Evolutionary conservation across 2,329 filamentous ascomycete genomes (phyloP).

Genomic region (Dendryphion nanum): DNA sequence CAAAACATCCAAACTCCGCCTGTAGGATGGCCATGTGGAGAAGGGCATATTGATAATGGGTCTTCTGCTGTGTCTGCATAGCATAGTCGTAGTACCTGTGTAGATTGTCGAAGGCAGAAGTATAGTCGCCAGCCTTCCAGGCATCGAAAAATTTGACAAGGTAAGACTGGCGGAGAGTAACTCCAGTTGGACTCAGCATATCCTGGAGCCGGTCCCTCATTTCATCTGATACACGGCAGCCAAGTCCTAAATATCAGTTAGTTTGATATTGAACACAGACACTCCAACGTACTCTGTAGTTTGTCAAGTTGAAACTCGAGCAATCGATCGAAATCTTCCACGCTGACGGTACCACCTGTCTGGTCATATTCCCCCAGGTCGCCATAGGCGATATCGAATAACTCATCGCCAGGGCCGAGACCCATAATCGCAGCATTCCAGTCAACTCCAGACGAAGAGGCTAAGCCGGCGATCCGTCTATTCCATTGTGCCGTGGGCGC

Average conservation of each 20-base stretch:
- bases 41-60: conserved; percentile 91
- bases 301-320: conserved; percentile 86
- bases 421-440: conserved; percentile 61
- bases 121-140: conserved; percentile 88
- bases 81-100: conserved; percentile 98
- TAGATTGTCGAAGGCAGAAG: conserved; percentile 83
- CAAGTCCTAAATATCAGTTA: conserved; percentile 57
- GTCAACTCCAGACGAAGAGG: conserved; percentile 48
- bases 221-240: conserved; percentile 72
- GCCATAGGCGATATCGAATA: conserved; percentile 54
- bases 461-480: conserved; percentile 36
- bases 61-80: conserved; percentile 77
- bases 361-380: conserved; percentile 43
- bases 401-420: conserved; percentile 50
- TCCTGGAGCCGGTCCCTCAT: conserved; percentile 70
- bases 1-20: conserved; percentile 89
- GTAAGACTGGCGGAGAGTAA: conserved; percentile 71
- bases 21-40: conserved; percentile 92
- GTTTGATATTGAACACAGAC: no score
- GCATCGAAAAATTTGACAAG: conserved; percentile 87
- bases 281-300: conserved; percentile 67
- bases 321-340: conserved; percentile 75
- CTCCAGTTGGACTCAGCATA: conserved; percentile 64
- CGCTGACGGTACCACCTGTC: conserved; percentile 57
- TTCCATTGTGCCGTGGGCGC: conserved; percentile 69